Percentiles rank a stretch among this genome's conserved stretches.
These are phyloP conservation scores for Sporothrix mexicana DNA, from an alignment of 2,329 filamentous ascomycete species.

Conservation along the genomic window DNA sequence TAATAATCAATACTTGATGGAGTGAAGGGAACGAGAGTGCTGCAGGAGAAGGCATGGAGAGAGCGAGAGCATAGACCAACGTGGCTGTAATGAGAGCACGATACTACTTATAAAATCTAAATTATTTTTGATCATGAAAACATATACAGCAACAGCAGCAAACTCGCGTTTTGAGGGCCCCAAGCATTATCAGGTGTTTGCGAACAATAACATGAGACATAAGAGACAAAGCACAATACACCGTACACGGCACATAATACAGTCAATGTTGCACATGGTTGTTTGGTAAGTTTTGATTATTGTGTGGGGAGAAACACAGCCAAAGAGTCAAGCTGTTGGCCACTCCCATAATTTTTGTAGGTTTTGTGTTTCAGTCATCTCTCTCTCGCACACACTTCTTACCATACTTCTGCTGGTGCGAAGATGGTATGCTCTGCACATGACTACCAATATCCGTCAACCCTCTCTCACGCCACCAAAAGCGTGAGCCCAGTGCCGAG, in stretches of 20 bases:
- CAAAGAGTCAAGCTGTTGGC: neutral
- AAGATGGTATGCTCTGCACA: neutral
- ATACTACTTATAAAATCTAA: neutral
- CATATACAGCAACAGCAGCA: neutral
- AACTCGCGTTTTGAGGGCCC: too few species aligned
- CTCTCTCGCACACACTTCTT: too few species aligned
- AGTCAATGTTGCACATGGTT: too few species aligned
- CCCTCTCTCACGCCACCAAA: neutral
- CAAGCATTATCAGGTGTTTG: too few species aligned
- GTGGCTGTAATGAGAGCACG: neutral
- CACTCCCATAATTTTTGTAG: too few species aligned
- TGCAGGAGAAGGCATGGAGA: neutral
- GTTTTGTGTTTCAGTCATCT: too few species aligned
- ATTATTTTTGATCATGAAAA: neutral
- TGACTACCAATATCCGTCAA: conserved; percentile 1
- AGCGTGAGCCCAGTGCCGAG: neutral
- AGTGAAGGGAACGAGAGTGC: neutral
- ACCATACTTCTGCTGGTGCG: neutral
- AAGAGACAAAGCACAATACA: too few species aligned
- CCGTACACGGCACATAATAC: neutral
- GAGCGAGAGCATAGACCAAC: neutral
- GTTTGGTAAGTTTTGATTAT: too few species aligned
- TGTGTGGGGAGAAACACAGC: neutral
- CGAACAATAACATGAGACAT: too few species aligned
- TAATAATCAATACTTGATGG: too few species aligned